These are phyloP conservation scores for Jaenimonas drosophilae DNA, from an alignment of 208 protist species.

Conservation along the genomic window DNA sequence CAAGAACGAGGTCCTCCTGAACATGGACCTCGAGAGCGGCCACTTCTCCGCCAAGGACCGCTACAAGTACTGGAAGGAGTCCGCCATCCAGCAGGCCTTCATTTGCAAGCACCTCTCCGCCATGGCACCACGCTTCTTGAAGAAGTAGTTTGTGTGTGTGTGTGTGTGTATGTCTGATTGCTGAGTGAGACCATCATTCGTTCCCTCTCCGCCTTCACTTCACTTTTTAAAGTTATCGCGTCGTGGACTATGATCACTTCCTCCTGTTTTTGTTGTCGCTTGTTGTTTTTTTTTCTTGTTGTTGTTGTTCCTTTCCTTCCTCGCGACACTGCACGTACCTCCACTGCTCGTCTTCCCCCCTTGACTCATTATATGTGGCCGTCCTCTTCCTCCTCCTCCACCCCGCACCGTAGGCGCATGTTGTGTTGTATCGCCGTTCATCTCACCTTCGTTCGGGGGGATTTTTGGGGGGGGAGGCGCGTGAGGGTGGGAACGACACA, in stretches of 20 bases:
- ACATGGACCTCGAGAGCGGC: conserved; percentile 86
- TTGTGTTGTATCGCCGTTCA: too few relatives aligned
- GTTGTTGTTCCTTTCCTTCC: conserved; percentile 8
- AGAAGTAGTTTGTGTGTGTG: not conserved
- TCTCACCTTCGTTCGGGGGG: too few relatives aligned
- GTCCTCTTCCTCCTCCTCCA: too few relatives aligned
- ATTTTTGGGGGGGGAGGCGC: too few relatives aligned
- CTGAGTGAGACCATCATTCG: not conserved
- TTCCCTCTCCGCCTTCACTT: not conserved
- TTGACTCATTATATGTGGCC: too few relatives aligned
- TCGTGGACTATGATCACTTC: not conserved
- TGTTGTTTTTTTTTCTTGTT: conserved; percentile 4
- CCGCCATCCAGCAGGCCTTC: conserved; percentile 85
- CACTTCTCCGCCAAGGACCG: conserved; percentile 88
- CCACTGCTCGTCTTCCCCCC: too few relatives aligned
- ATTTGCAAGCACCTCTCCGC: conserved; percentile 79
- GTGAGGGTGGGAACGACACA: too few relatives aligned
- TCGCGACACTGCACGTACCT: too few relatives aligned
- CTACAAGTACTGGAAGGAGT: conserved; percentile 84
- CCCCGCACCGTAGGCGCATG: too few relatives aligned
- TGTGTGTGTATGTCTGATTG: not conserved
- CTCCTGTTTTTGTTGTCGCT: conserved; percentile 7
- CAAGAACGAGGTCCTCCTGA: conserved; percentile 69
- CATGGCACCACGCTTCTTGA: conserved; percentile 14
- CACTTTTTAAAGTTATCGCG: not conserved